These are phyloP conservation scores for Cenchrus purpureus DNA, from an alignment of 176 grass and related monocot genomes.

Conservation along the genomic window DNA sequence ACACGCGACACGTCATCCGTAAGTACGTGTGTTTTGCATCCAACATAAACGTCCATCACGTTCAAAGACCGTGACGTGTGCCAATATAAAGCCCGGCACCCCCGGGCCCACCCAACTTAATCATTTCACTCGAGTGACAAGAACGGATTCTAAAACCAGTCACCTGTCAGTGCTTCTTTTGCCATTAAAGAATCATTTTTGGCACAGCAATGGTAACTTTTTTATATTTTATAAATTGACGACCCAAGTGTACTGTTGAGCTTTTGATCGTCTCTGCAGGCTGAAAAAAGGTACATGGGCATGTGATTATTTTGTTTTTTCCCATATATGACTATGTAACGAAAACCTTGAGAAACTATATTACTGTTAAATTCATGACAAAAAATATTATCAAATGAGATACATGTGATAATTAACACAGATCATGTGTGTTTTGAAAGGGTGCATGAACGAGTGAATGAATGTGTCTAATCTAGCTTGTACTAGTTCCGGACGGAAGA, in stretches of 20 bases:
- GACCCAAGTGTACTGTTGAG: no score
- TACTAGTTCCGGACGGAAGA: neutral
- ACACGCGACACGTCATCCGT: slow-evolving; percentile 9
- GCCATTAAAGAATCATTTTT: neutral
- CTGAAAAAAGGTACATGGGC: no score
- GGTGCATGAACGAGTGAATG: no score
- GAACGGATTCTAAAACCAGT: neutral
- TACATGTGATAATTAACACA: neutral
- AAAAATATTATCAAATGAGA: neutral
- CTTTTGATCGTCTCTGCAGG: no score
- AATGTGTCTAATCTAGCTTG: neutral
- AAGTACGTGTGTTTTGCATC: slow-evolving; percentile 17
- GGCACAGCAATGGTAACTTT: neutral
- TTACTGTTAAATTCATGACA: neutral
- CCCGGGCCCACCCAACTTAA: slow-evolving; percentile 1
- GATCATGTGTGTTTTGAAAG: neutral
- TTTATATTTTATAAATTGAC: neutral
- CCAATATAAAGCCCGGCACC: slow-evolving; percentile 21
- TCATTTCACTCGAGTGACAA: slow-evolving; percentile 9
- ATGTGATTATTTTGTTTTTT: no score
- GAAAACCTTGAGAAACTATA: neutral
- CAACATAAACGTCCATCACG: neutral
- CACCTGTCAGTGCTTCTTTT: neutral
- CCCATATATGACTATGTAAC: no score
- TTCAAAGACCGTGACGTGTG: slow-evolving; percentile 16